These are phyloP conservation scores for Termitomyces eurrhizus DNA, from an alignment of 768 basidiomycete species.

Conservation along the genomic window DNA sequence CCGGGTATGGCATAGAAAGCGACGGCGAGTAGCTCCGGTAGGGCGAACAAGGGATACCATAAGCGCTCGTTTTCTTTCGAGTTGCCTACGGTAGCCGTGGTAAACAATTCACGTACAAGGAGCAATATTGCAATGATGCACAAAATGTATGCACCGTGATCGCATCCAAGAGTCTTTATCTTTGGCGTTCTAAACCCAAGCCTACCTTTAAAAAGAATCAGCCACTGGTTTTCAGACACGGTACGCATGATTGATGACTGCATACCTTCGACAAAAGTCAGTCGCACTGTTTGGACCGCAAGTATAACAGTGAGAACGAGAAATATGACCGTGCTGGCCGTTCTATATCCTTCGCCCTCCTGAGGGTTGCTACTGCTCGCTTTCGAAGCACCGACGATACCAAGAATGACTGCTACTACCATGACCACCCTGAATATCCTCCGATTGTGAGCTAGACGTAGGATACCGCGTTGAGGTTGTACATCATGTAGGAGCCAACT, in stretches of 20 bases:
- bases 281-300: constrained; percentile 25
- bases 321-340: constrained; percentile 33
- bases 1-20: constrained; percentile 29
- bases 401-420: constrained; percentile 27
- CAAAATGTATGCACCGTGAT: constrained; percentile 28
- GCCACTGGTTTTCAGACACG: neutral
- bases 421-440: constrained; percentile 27
- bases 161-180: constrained; percentile 19
- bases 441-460: constrained; percentile 26
- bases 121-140: constrained; percentile 30
- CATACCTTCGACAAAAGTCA: constrained; percentile 18
- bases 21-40: constrained; percentile 37
- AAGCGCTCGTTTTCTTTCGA: constrained; percentile 27
- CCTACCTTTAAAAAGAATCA: neutral
- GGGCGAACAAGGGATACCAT: constrained; percentile 39
- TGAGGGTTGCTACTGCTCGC: constrained; percentile 13
- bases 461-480: constrained; percentile 7
- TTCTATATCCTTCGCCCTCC: constrained; percentile 23
- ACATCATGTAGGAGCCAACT: constrained; percentile 20
- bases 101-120: constrained; percentile 35
- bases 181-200: neutral
- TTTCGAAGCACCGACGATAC: constrained; percentile 26
- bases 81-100: constrained; percentile 26
- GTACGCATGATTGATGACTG: constrained; percentile 11
- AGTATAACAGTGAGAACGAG: constrained; percentile 31